Percentiles rank a stretch among this genome's conserved stretches.
phyloP scores from a whole-genome alignment of 345 rosid species.

The Linum tenue region DNA sequence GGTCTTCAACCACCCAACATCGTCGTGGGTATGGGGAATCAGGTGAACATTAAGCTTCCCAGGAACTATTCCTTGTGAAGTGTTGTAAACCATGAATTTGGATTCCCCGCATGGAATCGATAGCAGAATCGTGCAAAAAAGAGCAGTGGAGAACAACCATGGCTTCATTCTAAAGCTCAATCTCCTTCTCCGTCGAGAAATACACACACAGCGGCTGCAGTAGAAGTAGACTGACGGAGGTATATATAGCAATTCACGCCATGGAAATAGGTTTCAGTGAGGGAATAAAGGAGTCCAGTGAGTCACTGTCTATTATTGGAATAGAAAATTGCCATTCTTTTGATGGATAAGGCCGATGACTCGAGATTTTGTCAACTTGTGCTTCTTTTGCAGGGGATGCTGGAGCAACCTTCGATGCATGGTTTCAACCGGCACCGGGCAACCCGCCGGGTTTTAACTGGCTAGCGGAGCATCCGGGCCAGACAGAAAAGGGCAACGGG shows the following conservation, averaged over 20 bases:
- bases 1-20: slow-evolving; percentile 95
- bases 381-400: too few relatives aligned
- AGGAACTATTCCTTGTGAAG: slow-evolving; percentile 42
- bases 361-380: too few relatives aligned
- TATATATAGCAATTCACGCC: neutral
- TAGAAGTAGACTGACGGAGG: neutral
- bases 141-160: neutral
- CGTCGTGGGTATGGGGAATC: slow-evolving; percentile 94
- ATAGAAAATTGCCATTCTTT: too few relatives aligned
- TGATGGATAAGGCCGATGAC: too few relatives aligned
- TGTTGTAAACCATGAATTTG: slow-evolving; percentile 57
- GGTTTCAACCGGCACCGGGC: too few relatives aligned
- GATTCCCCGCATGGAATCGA: slow-evolving; percentile 22
- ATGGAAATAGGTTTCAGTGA: neutral
- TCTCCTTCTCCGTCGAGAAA: neutral
- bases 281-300: too few relatives aligned
- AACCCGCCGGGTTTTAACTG: too few relatives aligned
- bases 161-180: neutral
- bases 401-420: too few relatives aligned
- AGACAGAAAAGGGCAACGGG: too few relatives aligned
- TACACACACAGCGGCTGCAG: neutral
- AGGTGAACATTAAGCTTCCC: slow-evolving; percentile 85
- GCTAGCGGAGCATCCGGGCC: too few relatives aligned
- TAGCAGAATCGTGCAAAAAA: neutral
- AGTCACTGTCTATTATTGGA: too few relatives aligned